Conservation (phyloP, 2,329 filamentous ascomycete genomes). For the Colletotrichum melonis region DNA sequence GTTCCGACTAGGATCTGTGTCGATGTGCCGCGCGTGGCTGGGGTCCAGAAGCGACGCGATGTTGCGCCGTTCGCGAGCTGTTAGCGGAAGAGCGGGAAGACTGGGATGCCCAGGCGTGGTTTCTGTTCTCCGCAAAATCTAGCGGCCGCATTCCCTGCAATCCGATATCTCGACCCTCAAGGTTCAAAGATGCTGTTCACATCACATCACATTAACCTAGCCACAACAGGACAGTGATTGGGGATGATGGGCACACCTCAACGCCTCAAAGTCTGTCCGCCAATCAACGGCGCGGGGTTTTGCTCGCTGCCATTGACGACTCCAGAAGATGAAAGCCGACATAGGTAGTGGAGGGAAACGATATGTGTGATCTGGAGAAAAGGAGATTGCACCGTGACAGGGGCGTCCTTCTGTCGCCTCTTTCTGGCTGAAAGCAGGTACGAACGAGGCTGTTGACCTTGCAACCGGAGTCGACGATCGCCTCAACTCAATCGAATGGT, state of each 20-base stretch:
- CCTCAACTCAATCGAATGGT: slow-evolving; percentile 10
- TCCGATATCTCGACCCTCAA: slow-evolving; percentile 32
- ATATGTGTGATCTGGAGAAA: slow-evolving; percentile 8
- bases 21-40: slow-evolving; percentile 31
- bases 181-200: slow-evolving; percentile 33
- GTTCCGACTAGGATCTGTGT: slow-evolving; percentile 18
- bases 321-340: slow-evolving; percentile 3
- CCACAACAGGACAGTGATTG: slow-evolving; percentile 31
- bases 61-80: slow-evolving; percentile 27
- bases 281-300: slow-evolving; percentile 13
- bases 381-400: slow-evolving; percentile 26
- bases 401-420: slow-evolving; percentile 2
- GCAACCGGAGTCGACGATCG: background rate
- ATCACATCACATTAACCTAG: slow-evolving; percentile 36
- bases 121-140: slow-evolving; percentile 28
- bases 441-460: background rate
- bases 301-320: slow-evolving; percentile 9
- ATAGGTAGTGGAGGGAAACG: background rate
- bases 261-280: slow-evolving; percentile 27
- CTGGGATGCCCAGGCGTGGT: slow-evolving; percentile 24
- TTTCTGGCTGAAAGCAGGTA: slow-evolving; percentile 6
- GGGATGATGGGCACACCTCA: slow-evolving; percentile 26
- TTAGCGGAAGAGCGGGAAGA: slow-evolving; percentile 32
- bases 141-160: slow-evolving; percentile 29
- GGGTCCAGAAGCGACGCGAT: slow-evolving; percentile 31